phyloP scores from a whole-genome alignment of 148 eudicot species.

The Heliamphora exappendiculata region DNA sequence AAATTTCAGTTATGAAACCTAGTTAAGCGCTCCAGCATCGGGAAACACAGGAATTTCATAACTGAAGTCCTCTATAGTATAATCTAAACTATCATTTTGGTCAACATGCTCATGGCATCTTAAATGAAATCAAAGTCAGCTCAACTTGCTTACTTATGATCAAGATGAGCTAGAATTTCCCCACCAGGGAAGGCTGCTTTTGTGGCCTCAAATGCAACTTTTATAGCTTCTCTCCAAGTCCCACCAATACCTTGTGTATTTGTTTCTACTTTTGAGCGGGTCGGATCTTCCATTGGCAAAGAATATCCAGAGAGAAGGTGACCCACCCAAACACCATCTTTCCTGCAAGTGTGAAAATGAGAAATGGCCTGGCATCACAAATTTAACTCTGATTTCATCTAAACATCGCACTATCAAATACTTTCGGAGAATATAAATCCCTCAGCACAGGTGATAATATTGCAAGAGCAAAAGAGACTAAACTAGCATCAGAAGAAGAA shows the following conservation, averaged over 20 bases:
- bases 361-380: neutral
- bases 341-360: conserved; percentile 35
- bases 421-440: neutral
- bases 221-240: conserved; percentile 78
- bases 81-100: neutral
- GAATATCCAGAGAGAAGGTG: conserved; percentile 89
- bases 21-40: neutral
- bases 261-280: conserved; percentile 30
- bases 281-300: conserved; percentile 87
- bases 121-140: neutral
- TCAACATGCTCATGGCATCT: neutral
- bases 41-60: neutral
- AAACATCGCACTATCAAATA: neutral
- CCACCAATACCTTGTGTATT: conserved; percentile 52
- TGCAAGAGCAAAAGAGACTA: neutral
- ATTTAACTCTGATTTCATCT: neutral
- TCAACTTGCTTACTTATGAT: conserved; percentile 34
- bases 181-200: conserved; percentile 42
- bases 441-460: neutral
- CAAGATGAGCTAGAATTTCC: conserved; percentile 47
- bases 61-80: neutral
- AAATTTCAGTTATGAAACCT: no score
- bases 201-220: conserved; percentile 45
- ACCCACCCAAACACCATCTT: conserved; percentile 75
- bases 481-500: neutral